Base-by-base conservation (phyloP, 2,329 filamentous ascomycete genomes). In the Aspergillus eucalypticola region DNA sequence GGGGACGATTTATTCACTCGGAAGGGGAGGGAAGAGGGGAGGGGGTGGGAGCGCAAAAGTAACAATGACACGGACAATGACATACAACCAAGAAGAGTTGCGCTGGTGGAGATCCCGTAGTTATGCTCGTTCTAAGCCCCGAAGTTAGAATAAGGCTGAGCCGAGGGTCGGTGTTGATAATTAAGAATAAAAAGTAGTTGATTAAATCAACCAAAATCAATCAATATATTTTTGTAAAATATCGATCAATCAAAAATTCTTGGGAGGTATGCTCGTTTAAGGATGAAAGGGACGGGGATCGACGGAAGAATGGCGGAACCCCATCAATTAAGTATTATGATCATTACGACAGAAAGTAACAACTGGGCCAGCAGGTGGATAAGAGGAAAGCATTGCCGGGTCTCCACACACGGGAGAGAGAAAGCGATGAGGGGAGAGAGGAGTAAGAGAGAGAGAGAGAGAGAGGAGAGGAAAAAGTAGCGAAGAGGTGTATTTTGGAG, bases 341-440 rank as follows among this genome's bases (percentile, higher is more conserved):
- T 52, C 10, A 57, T 57, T 50, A 52, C 55, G 32, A 44, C 21
- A 50, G 60, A 63, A 56, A 61, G 60, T 54, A 59, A 49, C 55
- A 61, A 61, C 66, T 64, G 67, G 67, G 66, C 69, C 69, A 70
- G 68, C 67, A 63, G 64, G 66, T 53, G 60, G 60, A 60, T 57
- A 65, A 60, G 58, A 35, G 32, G 11, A 61, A 58, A 39, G 48
- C 49, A 63, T 57, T 46, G 50, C 55, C 58, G 56, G 58, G 58
- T 65, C 65, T 54, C 59, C 67, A 65, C 56, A 54, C 51, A 39
- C 54, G 48, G 49, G 32, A 58, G 44, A 60, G 50, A 59, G 27
- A 59, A 59, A 44, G 56, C 15, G 58, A 54, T 41, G 51, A 44
- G 39, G n/a, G 32, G 32, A 35, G 32, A 38, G 38, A 52, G 59